A percentile compares a stretch with the other conserved stretches of the same genome.
These are phyloP conservation scores for Albizia julibrissin DNA, from an alignment of 306 rosid genomes.

Conservation along the genomic window DNA sequence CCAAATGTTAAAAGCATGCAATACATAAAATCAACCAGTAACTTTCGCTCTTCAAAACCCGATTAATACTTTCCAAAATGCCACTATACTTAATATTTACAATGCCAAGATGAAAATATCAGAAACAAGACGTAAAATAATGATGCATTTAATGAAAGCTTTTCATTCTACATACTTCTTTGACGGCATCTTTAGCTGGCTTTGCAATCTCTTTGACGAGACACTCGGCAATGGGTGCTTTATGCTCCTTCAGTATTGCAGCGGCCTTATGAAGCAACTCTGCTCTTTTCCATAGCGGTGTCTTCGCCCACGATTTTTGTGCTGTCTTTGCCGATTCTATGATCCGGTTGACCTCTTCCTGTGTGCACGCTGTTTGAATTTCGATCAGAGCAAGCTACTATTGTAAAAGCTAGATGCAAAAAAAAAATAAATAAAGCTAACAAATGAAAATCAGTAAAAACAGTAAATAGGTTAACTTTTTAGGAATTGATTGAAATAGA, in stretches of 20 bases:
- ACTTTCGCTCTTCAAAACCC: background rate
- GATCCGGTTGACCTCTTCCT: conserved; percentile 70
- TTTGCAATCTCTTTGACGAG: conserved; percentile 89
- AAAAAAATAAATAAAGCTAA: background rate
- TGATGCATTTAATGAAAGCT: background rate
- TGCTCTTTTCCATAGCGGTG: conserved; percentile 91
- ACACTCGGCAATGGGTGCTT: conserved; percentile 80
- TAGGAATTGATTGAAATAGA: too few species aligned
- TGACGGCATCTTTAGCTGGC: conserved; percentile 80
- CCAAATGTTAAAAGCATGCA: conserved; percentile 7
- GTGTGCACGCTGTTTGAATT: conserved; percentile 66
- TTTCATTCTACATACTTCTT: conserved; percentile 54
- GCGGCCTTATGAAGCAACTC: conserved; percentile 93
- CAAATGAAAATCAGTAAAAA: background rate
- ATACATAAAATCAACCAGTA: background rate
- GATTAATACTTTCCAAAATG: conserved; percentile 7
- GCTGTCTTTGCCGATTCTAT: conserved; percentile 74
- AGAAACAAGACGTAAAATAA: background rate
- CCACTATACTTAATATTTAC: background rate
- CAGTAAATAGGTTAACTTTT: background rate
- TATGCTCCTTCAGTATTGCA: conserved; percentile 78
- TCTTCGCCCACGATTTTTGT: conserved; percentile 84
- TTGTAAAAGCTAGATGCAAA: background rate
- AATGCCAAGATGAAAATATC: background rate
- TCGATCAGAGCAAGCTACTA: conserved; percentile 1